Percentiles rank a stretch among this genome's conserved stretches.
These are phyloP conservation scores for Benincasa hispida DNA, from an alignment of 306 rosid species.

Conservation along the genomic window DNA sequence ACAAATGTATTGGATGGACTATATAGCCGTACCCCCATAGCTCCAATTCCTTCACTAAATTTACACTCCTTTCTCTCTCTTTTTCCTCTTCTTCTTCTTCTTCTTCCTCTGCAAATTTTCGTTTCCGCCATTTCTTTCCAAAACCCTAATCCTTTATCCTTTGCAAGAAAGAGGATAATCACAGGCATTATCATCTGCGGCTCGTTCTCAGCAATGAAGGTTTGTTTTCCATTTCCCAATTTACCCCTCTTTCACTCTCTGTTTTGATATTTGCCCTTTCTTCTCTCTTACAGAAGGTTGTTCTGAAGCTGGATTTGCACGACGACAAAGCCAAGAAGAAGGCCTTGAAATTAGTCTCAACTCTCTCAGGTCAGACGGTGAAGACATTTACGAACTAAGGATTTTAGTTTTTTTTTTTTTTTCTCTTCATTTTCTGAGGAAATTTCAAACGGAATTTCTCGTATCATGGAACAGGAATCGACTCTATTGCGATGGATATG, in stretches of 20 bases:
- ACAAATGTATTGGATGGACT: neutral
- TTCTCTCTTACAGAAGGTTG: conserved; percentile 12
- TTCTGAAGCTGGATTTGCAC: conserved; percentile 12
- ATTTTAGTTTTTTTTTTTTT: no score
- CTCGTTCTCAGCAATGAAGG: neutral
- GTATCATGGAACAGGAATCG: conserved; percentile 42
- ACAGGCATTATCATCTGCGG: neutral
- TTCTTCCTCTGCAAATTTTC: neutral
- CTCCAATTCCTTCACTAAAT: neutral
- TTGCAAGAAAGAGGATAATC: neutral
- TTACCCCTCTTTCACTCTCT: neutral
- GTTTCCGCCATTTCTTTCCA: neutral
- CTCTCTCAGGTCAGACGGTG: conserved; percentile 7
- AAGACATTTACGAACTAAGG: no score
- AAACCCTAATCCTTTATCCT: neutral
- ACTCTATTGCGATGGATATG: conserved; percentile 81
- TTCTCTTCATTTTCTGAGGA: no score
- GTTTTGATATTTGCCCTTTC: neutral
- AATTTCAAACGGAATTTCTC: neutral
- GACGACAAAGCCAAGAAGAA: conserved; percentile 18
- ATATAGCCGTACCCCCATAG: neutral
- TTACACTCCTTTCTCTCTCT: neutral
- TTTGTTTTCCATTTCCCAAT: neutral
- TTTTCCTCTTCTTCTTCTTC: neutral
- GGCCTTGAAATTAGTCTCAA: conserved; percentile 10